Conservation (phyloP, 2,329 filamentous ascomycete genomes). For the Cladosporium phlei region DNA sequence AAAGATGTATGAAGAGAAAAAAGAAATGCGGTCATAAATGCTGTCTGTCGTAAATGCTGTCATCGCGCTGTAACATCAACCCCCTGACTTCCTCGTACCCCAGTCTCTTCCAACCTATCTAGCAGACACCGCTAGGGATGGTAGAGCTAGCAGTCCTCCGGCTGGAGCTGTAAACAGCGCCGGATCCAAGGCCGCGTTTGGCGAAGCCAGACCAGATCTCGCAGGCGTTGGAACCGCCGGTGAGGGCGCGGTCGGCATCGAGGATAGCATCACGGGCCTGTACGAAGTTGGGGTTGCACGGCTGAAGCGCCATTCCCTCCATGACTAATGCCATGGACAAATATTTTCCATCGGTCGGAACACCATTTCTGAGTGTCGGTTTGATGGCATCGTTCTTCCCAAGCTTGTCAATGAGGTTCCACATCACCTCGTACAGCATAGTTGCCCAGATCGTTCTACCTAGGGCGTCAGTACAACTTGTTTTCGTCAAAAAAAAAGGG, state of each 20-base stretch:
- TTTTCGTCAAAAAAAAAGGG: too few species aligned
- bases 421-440: slow-evolving; percentile 53
- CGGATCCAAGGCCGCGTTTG: slow-evolving; percentile 50
- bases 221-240: slow-evolving; percentile 48
- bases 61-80: too few species aligned
- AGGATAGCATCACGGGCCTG: slow-evolving; percentile 52
- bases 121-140: slow-evolving; percentile 12
- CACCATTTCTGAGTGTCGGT: slow-evolving; percentile 41
- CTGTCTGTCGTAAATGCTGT: too few species aligned
- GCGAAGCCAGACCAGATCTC: slow-evolving; percentile 54
- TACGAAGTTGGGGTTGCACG: slow-evolving; percentile 53
- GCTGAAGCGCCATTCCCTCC: slow-evolving; percentile 52
- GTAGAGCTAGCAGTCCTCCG: slow-evolving; percentile 9
- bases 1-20: too few species aligned
- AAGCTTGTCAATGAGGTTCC: slow-evolving; percentile 55
- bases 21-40: too few species aligned
- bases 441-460: slow-evolving; percentile 50
- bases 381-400: slow-evolving; percentile 44
- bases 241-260: slow-evolving; percentile 51
- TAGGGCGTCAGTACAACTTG: too few species aligned
- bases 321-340: slow-evolving; percentile 51
- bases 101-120: slow-evolving; percentile 5
- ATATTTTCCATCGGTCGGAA: slow-evolving; percentile 51
- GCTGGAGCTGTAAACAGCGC: slow-evolving; percentile 9
- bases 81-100: too few species aligned